phyloP scores from a whole-genome alignment of 345 rosid species.

The Triadica sebifera region DNA sequence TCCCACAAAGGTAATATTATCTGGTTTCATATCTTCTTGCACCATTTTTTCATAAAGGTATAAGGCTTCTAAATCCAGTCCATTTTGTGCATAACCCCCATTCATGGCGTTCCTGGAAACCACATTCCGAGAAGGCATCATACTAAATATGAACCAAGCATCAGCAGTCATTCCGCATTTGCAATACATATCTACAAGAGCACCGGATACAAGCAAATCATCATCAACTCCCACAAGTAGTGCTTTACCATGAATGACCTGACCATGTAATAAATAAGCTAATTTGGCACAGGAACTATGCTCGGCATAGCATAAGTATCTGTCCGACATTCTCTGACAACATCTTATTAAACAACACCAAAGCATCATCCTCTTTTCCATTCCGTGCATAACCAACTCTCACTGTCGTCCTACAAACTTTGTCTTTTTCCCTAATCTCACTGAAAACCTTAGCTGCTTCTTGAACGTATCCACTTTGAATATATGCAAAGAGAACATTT shows the following conservation, averaged over 20 bases:
- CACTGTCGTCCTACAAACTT: slow-evolving; percentile 57
- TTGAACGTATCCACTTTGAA: slow-evolving; percentile 30
- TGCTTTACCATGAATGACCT: slow-evolving; percentile 49
- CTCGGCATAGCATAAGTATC: slow-evolving; percentile 49
- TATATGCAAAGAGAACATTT: slow-evolving; percentile 46
- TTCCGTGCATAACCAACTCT: slow-evolving; percentile 54
- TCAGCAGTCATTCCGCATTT: slow-evolving; percentile 50
- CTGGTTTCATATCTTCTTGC: slow-evolving; percentile 47
- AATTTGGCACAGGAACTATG: slow-evolving; percentile 56
- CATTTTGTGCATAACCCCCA: slow-evolving; percentile 51
- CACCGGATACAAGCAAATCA: slow-evolving; percentile 54
- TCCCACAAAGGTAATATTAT: slow-evolving; percentile 44
- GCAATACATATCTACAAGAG: slow-evolving; percentile 54
- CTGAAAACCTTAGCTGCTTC: slow-evolving; percentile 39
- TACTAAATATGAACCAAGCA: slow-evolving; percentile 41
- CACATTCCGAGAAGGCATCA: slow-evolving; percentile 40
- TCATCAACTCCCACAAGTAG: slow-evolving; percentile 38
- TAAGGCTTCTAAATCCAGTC: no score
- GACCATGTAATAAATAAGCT: slow-evolving; percentile 50
- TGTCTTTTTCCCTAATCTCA: slow-evolving; percentile 45
- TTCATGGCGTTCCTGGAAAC: slow-evolving; percentile 65
- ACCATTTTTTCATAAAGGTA: slow-evolving; percentile 49
- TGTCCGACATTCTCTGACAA: slow-evolving; percentile 36
- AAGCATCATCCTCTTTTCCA: slow-evolving; percentile 57
- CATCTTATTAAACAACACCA: slow-evolving; percentile 45